These are phyloP conservation scores for Candida verbasci DNA, from an alignment of 805 yeast species.

Conservation along the genomic window DNA sequence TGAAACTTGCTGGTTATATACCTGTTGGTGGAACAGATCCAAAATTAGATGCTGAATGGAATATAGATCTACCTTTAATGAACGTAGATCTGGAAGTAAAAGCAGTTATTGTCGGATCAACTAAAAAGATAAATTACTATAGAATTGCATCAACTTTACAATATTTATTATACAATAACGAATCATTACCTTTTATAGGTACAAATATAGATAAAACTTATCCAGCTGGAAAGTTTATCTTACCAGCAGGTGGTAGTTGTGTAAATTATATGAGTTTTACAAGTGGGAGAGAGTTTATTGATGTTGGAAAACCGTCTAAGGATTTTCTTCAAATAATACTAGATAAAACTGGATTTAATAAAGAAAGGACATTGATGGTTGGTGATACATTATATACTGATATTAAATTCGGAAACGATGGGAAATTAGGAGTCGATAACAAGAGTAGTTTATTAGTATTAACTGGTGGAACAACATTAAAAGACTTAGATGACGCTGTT, in stretches of 20 bases:
- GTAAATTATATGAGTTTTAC: slow-evolving; percentile 36
- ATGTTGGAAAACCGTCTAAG: slow-evolving; percentile 37
- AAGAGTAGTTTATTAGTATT: slow-evolving; percentile 30
- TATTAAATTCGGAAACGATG: slow-evolving; percentile 41
- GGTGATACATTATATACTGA: slow-evolving; percentile 42
- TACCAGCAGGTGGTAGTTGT: slow-evolving; percentile 41
- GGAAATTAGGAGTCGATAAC: slow-evolving; percentile 23
- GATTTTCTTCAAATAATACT: slow-evolving; percentile 27
- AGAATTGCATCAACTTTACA: slow-evolving; percentile 34
- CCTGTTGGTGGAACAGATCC: slow-evolving; percentile 34
- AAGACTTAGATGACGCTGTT: slow-evolving; percentile 5
- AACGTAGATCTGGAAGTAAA: slow-evolving; percentile 33
- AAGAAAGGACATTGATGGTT: slow-evolving; percentile 30
- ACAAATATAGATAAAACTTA: slow-evolving; percentile 38
- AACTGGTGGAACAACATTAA: slow-evolving; percentile 33
- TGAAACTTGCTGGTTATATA: slow-evolving; percentile 26
- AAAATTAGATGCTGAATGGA: slow-evolving; percentile 21
- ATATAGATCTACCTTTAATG: slow-evolving; percentile 21
- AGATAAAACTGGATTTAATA: slow-evolving; percentile 21
- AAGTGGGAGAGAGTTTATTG: slow-evolving; percentile 25
- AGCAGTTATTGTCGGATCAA: slow-evolving; percentile 39
- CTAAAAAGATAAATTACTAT: slow-evolving; percentile 34
- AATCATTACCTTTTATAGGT: slow-evolving; percentile 34
- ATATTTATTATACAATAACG: slow-evolving; percentile 28
- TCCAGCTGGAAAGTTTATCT: slow-evolving; percentile 33